Conservation (phyloP, 2,329 filamentous ascomycete genomes). For the Sporothrix euskadiensis region DNA sequence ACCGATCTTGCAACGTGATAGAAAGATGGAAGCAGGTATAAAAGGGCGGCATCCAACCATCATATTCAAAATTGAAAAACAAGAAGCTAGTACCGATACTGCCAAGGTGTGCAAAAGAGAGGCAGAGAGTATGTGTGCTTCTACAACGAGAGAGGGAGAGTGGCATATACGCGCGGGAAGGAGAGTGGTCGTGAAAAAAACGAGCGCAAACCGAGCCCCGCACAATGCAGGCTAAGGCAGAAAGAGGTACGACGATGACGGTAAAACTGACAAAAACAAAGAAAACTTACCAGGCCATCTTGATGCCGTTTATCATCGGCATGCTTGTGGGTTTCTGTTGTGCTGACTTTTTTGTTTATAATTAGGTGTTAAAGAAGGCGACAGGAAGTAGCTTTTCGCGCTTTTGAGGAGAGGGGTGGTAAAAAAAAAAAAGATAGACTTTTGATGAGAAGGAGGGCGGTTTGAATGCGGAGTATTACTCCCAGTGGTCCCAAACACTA, state of each 20-base stretch:
- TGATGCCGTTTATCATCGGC: slow-evolving; percentile 69
- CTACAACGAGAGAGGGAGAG: not conserved
- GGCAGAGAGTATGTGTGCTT: not conserved
- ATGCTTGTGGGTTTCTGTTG: slow-evolving; percentile 46
- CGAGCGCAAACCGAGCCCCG: not conserved
- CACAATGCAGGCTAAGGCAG: not conserved
- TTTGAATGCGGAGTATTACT: not conserved
- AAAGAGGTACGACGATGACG: slow-evolving; percentile 1
- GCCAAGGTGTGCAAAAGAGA: not conserved
- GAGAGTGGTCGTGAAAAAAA: not conserved
- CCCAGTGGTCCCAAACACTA: slow-evolving; percentile 9
- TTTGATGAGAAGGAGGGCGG: not conserved
- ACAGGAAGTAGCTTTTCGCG: not conserved
- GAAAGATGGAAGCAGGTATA: not conserved
- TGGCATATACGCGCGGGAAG: not conserved
- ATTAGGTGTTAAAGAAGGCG: not conserved
- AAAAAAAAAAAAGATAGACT: not conserved
- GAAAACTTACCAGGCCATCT: slow-evolving; percentile 69
- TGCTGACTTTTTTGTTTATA: not conserved
- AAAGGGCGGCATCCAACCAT: not conserved
- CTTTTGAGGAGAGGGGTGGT: not conserved
- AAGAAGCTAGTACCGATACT: not conserved
- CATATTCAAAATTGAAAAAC: not conserved
- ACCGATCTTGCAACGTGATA: not conserved
- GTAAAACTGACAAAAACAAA: slow-evolving; percentile 28